phyloP scores from a whole-genome alignment of 2,329 filamentous ascomycete species.

The Trichoderma hamatum region DNA sequence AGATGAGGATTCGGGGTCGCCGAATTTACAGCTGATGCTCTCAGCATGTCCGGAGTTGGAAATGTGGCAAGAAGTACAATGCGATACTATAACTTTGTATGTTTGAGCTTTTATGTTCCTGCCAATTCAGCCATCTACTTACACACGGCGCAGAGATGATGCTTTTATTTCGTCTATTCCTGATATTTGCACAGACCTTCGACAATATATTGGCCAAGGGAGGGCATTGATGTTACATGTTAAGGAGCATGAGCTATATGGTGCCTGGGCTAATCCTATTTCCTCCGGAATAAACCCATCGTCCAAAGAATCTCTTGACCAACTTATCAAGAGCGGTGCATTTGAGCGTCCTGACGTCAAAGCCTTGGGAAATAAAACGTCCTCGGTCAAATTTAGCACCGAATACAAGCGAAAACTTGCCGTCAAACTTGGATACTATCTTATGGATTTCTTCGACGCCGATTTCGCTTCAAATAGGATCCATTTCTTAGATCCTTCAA shows the following conservation, averaged over 20 bases:
- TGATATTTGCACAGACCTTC: slow-evolving; percentile 4
- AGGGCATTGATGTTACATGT: background rate
- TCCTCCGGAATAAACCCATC: background rate
- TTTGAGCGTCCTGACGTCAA: slow-evolving; percentile 11
- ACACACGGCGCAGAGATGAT: background rate
- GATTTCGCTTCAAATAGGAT: slow-evolving; percentile 20
- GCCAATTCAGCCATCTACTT: background rate
- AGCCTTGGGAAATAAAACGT: background rate
- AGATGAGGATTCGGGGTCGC: background rate
- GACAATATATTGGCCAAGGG: background rate
- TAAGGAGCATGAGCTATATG: background rate
- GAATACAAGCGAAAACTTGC: slow-evolving; percentile 24
- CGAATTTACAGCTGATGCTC: background rate
- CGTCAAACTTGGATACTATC: slow-evolving; percentile 24
- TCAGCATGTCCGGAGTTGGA: background rate
- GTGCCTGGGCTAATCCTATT: background rate
- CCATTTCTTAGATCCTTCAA: slow-evolving; percentile 17
- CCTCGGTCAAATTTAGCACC: background rate
- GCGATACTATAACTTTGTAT: background rate
- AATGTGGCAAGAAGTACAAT: background rate
- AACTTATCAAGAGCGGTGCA: slow-evolving; percentile 23
- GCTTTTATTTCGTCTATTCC: background rate
- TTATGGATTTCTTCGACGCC: slow-evolving; percentile 28
- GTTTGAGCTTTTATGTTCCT: background rate
- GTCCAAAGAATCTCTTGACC: slow-evolving; percentile 20